Evolutionary conservation across 192 early-diverging fungal genomes (phyloP).

Genomic region (Gaertneriomyces semiglobifer): DNA sequence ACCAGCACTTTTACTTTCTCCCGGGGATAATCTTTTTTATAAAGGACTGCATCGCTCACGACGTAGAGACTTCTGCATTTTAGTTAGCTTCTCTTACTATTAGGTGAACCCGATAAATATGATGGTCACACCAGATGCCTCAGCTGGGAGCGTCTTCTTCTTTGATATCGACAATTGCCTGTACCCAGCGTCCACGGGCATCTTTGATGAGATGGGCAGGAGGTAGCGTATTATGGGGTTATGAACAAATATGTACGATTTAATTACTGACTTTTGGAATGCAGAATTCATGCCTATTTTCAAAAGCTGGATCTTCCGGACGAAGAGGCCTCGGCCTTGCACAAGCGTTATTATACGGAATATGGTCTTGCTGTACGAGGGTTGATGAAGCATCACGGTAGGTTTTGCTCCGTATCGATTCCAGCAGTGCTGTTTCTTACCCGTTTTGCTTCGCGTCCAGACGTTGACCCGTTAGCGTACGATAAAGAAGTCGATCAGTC

Average conservation of each 20-base stretch:
- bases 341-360: conserved; percentile 60
- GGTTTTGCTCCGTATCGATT: background rate
- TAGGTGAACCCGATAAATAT: too few species aligned
- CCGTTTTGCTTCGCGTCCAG: conserved; percentile 3
- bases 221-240: background rate
- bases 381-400: conserved; percentile 61
- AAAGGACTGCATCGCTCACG: too few species aligned
- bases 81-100: too few species aligned
- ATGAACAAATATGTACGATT: background rate
- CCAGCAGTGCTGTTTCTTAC: background rate
- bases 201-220: conserved; percentile 28
- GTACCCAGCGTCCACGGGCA: conserved; percentile 37
- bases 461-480: conserved; percentile 64
- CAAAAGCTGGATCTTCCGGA: conserved; percentile 52
- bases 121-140: too few species aligned
- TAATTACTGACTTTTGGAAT: background rate
- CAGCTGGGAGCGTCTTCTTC: conserved; percentile 52
- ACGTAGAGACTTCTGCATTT: too few species aligned
- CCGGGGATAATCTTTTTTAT: too few species aligned
- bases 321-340: conserved; percentile 45
- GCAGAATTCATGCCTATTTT: conserved; percentile 61
- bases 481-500: conserved; percentile 63
- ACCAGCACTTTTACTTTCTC: too few species aligned
- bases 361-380: conserved; percentile 73
- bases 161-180: conserved; percentile 83